Conservation (phyloP, 2,329 filamentous ascomycete species). For the Cladosporium oxysporum region DNA sequence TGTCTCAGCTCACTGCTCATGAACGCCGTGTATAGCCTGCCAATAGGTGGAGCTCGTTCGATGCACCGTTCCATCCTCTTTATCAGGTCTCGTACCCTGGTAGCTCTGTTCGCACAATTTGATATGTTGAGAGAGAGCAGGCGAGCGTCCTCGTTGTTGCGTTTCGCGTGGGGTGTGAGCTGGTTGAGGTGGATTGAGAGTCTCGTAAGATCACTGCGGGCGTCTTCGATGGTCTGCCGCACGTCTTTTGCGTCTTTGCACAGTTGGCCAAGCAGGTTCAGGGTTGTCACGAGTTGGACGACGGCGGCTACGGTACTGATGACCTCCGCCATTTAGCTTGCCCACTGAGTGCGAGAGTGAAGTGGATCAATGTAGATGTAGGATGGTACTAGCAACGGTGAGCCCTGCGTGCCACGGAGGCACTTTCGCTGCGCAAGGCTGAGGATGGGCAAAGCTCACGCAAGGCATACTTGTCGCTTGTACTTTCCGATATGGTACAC, state of each 20-base stretch:
- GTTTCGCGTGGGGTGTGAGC: background rate
- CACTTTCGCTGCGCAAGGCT: background rate
- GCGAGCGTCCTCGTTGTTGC: background rate
- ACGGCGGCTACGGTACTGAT: slow-evolving; percentile 7
- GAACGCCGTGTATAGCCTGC: slow-evolving; percentile 13
- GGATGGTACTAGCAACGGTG: background rate
- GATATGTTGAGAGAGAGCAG: slow-evolving; percentile 1
- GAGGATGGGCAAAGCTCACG: background rate
- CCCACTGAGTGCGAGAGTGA: background rate
- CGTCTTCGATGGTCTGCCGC: slow-evolving; percentile 2
- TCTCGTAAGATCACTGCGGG: slow-evolving; percentile 5
- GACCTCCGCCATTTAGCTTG: slow-evolving; percentile 17
- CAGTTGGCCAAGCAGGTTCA: background rate
- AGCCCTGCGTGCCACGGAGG: background rate
- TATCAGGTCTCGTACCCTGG: background rate
- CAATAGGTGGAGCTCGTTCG: background rate
- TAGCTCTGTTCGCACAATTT: background rate
- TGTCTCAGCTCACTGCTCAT: slow-evolving; percentile 9
- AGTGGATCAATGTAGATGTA: background rate
- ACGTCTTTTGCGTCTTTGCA: slow-evolving; percentile 11
- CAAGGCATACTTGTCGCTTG: background rate
- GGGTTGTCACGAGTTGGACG: slow-evolving; percentile 13
- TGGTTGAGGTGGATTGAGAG: background rate
- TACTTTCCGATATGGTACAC: background rate
- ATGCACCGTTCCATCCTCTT: background rate